Evolutionary conservation across 2,329 filamentous ascomycete species (phyloP), one percentile per base, ranked within the genome.

Genomic region (Penicillium sp.): DNA sequence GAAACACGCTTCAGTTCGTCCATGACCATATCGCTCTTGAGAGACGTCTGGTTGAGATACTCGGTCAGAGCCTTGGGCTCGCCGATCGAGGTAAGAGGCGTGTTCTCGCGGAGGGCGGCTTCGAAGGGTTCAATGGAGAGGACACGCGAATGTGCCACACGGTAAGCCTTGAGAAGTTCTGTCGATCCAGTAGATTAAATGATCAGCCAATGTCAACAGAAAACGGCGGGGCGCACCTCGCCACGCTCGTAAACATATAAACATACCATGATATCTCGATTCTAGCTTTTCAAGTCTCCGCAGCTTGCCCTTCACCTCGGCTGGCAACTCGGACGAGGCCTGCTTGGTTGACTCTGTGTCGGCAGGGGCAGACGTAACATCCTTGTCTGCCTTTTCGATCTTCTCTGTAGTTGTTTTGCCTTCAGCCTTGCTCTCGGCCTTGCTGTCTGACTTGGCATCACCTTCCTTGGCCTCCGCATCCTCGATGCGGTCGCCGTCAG

Each of bases 61-160:
- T 97, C 93, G 6, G 92, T 84, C 29, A 99, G 80, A 2, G 92
- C 88, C 49, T 86, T 84, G 0, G 93, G 91, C 55, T 99, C 94
- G 63, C 81, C 83, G 64, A 99, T 96, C 14, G 91, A 93, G 4
- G 90, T 90, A 31, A 97, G 79, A 2, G 94, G 93, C 0, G 94
- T 99, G 65, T 96, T 90, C 70, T 99, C 94, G 65, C 91, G 90
- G 7, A 99, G 81, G 0, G 89, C 87, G 51, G 90, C 88, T 75
- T 99, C 94, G 71, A 99, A 99, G 0, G 91, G 89, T 68, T 97
- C 94, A 67, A 97, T 95, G 2, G 89, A 86, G 11, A 89, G 86
- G 37, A 92, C 91, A 48, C 92, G 87, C 53, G 90, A 86, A 77
- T 99, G 93, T 16, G 94, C 94, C 61, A 92, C 87, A 58, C 92